Conservation (phyloP, 208 protist species). For the Leishmania mexicana region DNA sequence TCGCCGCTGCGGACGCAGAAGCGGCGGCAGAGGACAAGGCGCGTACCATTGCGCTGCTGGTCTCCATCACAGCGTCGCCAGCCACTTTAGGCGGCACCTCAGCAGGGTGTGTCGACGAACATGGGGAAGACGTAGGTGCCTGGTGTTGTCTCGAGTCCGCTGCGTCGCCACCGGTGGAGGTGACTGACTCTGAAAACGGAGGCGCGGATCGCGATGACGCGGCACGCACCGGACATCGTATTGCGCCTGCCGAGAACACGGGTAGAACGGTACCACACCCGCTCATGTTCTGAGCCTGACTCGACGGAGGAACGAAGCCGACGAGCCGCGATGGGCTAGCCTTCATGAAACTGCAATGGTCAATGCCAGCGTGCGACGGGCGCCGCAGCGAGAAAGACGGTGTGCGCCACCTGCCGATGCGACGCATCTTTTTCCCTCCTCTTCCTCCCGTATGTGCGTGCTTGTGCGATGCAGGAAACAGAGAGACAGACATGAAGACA, state of each 20-base stretch:
- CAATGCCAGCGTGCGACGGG: not conserved
- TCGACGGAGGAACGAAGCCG: not conserved
- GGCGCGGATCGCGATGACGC: not conserved
- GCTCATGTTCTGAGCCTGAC: not conserved
- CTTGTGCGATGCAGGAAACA: not conserved
- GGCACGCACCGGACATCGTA: not conserved
- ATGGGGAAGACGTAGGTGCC: not conserved
- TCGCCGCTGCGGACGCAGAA: not conserved
- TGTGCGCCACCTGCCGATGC: not conserved
- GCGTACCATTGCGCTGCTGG: not conserved
- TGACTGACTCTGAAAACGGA: not conserved
- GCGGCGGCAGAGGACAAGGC: not conserved
- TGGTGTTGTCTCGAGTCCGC: not conserved
- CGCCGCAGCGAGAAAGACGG: not conserved
- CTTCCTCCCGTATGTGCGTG: constrained; percentile 2
- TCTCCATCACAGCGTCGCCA: not conserved
- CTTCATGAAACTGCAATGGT: too few relatives aligned
- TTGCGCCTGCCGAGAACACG: not conserved
- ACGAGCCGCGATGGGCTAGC: not conserved
- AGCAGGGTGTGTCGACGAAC: not conserved
- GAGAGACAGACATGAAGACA: not conserved
- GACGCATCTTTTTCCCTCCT: not conserved
- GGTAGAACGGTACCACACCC: not conserved
- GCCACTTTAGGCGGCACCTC: not conserved
- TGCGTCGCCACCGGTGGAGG: not conserved